Conservation (phyloP, 805 yeast genomes). For the Candida jianshihensis region DNA sequence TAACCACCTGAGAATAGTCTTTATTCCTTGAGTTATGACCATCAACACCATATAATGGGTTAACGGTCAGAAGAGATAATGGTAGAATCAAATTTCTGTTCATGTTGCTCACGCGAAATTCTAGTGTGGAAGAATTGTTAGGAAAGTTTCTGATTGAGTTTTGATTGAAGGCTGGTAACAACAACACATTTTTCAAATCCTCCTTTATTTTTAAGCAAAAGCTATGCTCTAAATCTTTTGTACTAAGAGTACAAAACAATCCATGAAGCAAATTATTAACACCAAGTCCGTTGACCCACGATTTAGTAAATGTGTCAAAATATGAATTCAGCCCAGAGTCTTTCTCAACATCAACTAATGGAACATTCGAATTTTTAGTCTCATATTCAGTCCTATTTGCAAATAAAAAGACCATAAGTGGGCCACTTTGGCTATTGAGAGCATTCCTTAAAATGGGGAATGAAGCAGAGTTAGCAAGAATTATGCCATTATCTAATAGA, state of each 20-base stretch:
- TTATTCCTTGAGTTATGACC: slow-evolving; percentile 10
- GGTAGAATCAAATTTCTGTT: slow-evolving; percentile 5
- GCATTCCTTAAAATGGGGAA: slow-evolving; percentile 26
- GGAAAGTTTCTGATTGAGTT: neutral
- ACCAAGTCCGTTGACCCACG: slow-evolving; percentile 31
- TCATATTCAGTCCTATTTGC: slow-evolving; percentile 17
- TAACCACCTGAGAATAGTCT: slow-evolving; percentile 16
- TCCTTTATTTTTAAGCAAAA: slow-evolving; percentile 34
- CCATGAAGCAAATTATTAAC: slow-evolving; percentile 33
- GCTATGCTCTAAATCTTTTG: slow-evolving; percentile 18
- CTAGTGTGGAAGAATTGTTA: neutral
- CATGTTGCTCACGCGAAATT: neutral
- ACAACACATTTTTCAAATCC: slow-evolving; percentile 22
- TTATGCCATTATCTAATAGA: slow-evolving; percentile 5
- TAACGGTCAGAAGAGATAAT: slow-evolving; percentile 4
- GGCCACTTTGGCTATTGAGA: slow-evolving; percentile 19
- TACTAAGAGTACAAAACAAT: slow-evolving; percentile 34
- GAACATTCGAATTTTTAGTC: slow-evolving; percentile 10
- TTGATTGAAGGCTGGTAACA: slow-evolving; percentile 23
- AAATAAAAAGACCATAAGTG: slow-evolving; percentile 33
- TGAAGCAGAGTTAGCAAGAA: slow-evolving; percentile 4
- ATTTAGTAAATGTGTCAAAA: slow-evolving; percentile 35
- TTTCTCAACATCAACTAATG: slow-evolving; percentile 6
- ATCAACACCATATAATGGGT: neutral
- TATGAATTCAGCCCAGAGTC: slow-evolving; percentile 16